Conservation (phyloP, 1,284 basidiomycete genomes). For the Heimioporus punctisporus region DNA sequence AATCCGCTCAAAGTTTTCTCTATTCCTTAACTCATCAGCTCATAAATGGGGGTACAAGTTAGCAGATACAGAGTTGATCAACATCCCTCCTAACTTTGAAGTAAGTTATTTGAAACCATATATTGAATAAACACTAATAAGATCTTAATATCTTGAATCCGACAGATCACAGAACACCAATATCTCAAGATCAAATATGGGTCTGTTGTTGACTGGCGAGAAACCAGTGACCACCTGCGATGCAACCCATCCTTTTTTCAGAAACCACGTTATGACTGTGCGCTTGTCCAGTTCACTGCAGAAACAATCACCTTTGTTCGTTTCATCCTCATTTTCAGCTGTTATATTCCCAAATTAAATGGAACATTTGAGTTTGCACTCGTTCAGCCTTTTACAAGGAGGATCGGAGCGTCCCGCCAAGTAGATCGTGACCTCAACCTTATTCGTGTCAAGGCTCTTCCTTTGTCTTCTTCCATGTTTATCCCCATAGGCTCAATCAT, state of each 20-base stretch:
- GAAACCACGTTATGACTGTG: not conserved
- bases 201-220: not conserved
- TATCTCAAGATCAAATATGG: not conserved
- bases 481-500: constrained; percentile 1
- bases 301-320: not conserved
- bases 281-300: not conserved
- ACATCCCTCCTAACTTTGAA: not conserved
- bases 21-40: not conserved
- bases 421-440: not conserved
- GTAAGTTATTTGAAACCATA: not conserved
- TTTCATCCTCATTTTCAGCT: constrained; percentile 2
- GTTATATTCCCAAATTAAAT: not conserved
- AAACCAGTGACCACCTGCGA: not conserved
- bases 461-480: not conserved
- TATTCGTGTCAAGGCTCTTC: not conserved
- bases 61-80: not conserved
- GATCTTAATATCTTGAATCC: not conserved
- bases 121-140: no score
- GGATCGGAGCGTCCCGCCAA: not conserved
- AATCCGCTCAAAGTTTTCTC: not conserved
- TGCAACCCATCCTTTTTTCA: not conserved
- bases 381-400: not conserved
- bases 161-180: not conserved
- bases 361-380: constrained; percentile 1
- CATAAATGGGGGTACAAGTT: not conserved